Base-by-base conservation (phyloP, 495 filamentous ascomycete genomes). In the Talaromyces ruber region DNA sequence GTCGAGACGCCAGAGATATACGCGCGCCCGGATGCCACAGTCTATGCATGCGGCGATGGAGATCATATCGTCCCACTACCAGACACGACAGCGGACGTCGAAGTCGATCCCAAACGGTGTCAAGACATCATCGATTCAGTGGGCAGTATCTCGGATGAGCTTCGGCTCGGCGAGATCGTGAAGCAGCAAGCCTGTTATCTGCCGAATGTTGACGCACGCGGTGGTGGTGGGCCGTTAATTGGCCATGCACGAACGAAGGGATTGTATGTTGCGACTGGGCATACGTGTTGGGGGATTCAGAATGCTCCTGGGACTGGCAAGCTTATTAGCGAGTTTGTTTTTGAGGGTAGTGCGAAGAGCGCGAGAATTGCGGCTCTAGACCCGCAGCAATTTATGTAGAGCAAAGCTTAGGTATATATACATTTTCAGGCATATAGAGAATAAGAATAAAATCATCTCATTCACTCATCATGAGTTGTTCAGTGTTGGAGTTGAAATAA, bases 211-310 rank as follows among this genome's bases (percentile, higher is more conserved):
- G 79, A 79, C 63, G 81, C 80, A 53, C 79, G 83, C 1, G 82
- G 84, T 34, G 82, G 83, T 29, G 73, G 78, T 34, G 88, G 87
- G 2, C 94, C 94, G 30, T 72, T 97, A 29, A 82, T 98, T 32
- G 94, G 91, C 1, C 74, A 83, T 64, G 91, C 92, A 24, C 81
- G 84, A 4, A 83, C 87, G 1, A 84, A 86, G 24, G 92, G 95
- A 0, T 67, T 97, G 37, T 85, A 92, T 70, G 75, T 98, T 64
- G 94, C 95, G 2, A 81, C 90, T 6, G 94, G 94, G 12, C 94
- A 98, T 75, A 96, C 91, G 3, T 98, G 94, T 73, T 98, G 94
- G 94, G 93, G 93, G 16, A 96, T 98, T 57, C 93, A 97, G 73
- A 98, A 98, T 79, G 92, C 86, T 3, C 92, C 93, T 4, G 95